Evolutionary conservation across 2,329 filamentous ascomycete species (phyloP).

Genomic region (Ceratocystiopsis sp.): DNA sequence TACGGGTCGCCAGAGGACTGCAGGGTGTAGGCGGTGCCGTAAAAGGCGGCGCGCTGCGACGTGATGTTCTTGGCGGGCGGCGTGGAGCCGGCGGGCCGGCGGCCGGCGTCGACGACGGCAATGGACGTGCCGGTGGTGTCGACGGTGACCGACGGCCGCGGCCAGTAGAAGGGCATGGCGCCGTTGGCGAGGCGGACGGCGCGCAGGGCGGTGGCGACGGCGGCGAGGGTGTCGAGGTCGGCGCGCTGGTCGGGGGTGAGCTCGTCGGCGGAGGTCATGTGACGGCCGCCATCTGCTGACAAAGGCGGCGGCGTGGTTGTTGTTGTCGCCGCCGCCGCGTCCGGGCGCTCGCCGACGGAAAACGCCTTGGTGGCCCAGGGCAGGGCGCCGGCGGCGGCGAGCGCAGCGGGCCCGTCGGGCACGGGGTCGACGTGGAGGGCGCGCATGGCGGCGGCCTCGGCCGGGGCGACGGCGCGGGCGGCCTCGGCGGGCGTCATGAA

Average conservation of each 20-base stretch:
- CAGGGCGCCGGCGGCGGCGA: not conserved
- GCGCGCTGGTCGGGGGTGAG: conserved; percentile 25
- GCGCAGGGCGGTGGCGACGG: conserved; percentile 29
- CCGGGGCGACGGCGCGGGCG: conserved; percentile 19
- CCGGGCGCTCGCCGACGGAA: conserved; percentile 17
- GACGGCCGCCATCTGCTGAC: conserved; percentile 14
- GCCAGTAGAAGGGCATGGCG: conserved; percentile 30
- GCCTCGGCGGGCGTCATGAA: conserved; percentile 38
- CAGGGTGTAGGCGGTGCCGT: conserved; percentile 9
- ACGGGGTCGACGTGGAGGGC: not conserved
- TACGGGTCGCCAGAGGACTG: conserved; percentile 29
- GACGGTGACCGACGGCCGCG: conserved; percentile 25
- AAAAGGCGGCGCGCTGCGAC: not conserved
- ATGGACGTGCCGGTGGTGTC: conserved; percentile 20
- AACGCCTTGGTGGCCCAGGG: conserved; percentile 10
- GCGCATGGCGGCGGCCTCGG: conserved; percentile 2
- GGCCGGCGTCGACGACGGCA: not conserved
- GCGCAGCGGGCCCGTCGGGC: not conserved
- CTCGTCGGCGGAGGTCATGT: conserved; percentile 25
- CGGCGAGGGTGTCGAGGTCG: conserved; percentile 30
- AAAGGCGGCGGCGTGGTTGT: conserved; percentile 7
- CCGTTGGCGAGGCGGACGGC: conserved; percentile 26
- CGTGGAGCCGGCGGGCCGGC: not conserved
- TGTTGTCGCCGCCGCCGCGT: too few species aligned
- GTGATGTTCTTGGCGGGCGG: not conserved